Conservation (phyloP, 257 asterid genomes). For the Plantago elongata region DNA sequence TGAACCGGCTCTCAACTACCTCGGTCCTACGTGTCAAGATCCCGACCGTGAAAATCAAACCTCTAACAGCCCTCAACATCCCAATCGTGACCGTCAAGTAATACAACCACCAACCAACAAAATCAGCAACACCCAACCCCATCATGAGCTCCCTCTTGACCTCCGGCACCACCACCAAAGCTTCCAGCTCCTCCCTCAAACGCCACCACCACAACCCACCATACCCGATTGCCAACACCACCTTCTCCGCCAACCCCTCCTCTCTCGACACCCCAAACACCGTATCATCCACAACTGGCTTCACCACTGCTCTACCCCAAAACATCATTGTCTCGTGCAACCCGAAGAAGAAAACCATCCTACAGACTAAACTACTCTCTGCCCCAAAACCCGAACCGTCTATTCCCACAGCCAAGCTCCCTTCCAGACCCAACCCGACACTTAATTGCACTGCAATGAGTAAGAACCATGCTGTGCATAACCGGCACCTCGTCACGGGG, state of each 20-base stretch:
- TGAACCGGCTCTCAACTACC: constrained; percentile 1
- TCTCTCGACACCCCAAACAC: constrained; percentile 31
- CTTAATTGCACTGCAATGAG: constrained; percentile 45
- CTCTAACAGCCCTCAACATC: constrained; percentile 30
- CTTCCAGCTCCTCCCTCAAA: constrained; percentile 59
- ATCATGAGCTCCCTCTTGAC: constrained; percentile 32
- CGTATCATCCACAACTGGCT: constrained; percentile 61
- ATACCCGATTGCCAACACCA: constrained; percentile 40
- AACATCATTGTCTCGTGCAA: constrained; percentile 52
- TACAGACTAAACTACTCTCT: constrained; percentile 23
- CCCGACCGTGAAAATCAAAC: constrained; percentile 22
- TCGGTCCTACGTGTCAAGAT: constrained; percentile 11
- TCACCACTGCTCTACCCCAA: constrained; percentile 48
- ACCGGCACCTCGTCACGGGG: constrained; percentile 13
- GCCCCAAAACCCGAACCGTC: constrained; percentile 38
- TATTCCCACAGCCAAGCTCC: constrained; percentile 58
- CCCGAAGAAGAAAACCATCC: constrained; percentile 57
- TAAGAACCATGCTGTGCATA: constrained; percentile 44
- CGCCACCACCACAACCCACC: constrained; percentile 76
- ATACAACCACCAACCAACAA: constrained; percentile 62
- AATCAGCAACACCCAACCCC: constrained; percentile 41
- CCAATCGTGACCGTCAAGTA: constrained; percentile 56
- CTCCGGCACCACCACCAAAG: constrained; percentile 51
- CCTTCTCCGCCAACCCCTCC: constrained; percentile 46
- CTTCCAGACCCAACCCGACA: constrained; percentile 71